phyloP scores from a whole-genome alignment of 352 stramenopile genomes.

The Thalassiosira mediterranea region DNA sequence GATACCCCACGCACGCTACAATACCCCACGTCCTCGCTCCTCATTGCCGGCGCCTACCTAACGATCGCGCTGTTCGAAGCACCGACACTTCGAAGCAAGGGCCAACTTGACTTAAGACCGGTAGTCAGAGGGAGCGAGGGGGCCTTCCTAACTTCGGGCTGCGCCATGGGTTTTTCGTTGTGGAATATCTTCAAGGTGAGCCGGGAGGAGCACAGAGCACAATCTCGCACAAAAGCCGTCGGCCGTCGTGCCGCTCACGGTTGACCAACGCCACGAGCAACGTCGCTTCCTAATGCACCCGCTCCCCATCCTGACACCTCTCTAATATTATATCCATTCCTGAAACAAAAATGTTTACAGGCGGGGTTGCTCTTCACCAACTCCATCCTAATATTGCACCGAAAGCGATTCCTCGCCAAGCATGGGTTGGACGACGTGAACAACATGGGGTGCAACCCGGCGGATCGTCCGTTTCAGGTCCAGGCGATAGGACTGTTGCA shows the following conservation, averaged over 20 bases:
- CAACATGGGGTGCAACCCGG: conserved; percentile 48
- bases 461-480: conserved; percentile 57
- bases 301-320: conserved; percentile 8
- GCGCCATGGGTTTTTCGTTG: conserved; percentile 79
- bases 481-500: conserved; percentile 75
- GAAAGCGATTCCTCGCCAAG: conserved; percentile 77
- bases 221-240: no score
- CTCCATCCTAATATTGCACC: conserved; percentile 77
- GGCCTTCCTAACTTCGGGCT: no score
- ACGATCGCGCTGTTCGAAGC: no score
- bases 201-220: no score
- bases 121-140: no score
- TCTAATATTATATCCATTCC: conserved; percentile 3
- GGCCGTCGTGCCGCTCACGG: no score
- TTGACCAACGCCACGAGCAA: no score
- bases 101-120: no score
- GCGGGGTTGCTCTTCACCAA: conserved; percentile 78
- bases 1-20: no score
- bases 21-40: no score
- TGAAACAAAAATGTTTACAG: conserved; percentile 36
- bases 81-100: no score
- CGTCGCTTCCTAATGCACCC: background rate
- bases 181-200: conserved; percentile 85
- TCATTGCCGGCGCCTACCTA: no score
- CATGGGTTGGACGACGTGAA: conserved; percentile 78